Evolutionary conservation across 768 basidiomycete species (phyloP), one percentile per base, ranked within the genome.

Genomic region (Mrakia blollopis): DNA sequence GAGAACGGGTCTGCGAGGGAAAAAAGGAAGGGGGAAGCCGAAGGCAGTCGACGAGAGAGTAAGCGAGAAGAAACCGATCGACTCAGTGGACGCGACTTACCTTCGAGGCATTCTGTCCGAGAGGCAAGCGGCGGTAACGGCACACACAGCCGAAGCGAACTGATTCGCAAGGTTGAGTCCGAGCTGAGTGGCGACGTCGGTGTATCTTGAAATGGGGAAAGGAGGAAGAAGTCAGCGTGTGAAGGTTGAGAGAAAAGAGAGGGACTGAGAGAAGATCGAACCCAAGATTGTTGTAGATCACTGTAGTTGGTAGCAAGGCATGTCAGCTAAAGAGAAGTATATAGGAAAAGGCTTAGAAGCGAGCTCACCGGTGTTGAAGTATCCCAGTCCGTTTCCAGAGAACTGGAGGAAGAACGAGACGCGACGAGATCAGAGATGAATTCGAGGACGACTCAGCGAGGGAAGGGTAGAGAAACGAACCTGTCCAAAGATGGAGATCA

Each of bases 401-500:
- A 71, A 72, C 25, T 39, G 47, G 6, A 37, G 8, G 62, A 37
- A 32, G 28, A 41, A 21, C 44, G 41, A 60, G 11, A 21, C 54
- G 11, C 25, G 71, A 60, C 30, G 21, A 41, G 28, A 44, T 44
- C 44, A 44, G 44, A 41, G 11, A 6, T 13, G 44, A 44, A 44
- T n/a, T n/a, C 44, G 44, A 44, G 44, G 5, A 61, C 14, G 21
- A 57, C 21, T 57, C 16, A 16, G 3, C 11, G 60, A 16, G 23
- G 23, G 14, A 32, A 8, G n/a, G n/a, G n/a, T n/a, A 47, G 41
- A 39, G 16, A 32, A 44, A 54, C 41, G 30, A 28, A 60, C 87
- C 85, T 88, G 87, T 23, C 87, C 88, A 75, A 88, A 88, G 79
- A 88, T 85, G 21, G 86, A 86, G 85, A 89, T 87, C 69, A 88